Evolutionary conservation across 2,329 filamentous ascomycete genomes (phyloP).

Genomic region (Lachnellula occidentalis): DNA sequence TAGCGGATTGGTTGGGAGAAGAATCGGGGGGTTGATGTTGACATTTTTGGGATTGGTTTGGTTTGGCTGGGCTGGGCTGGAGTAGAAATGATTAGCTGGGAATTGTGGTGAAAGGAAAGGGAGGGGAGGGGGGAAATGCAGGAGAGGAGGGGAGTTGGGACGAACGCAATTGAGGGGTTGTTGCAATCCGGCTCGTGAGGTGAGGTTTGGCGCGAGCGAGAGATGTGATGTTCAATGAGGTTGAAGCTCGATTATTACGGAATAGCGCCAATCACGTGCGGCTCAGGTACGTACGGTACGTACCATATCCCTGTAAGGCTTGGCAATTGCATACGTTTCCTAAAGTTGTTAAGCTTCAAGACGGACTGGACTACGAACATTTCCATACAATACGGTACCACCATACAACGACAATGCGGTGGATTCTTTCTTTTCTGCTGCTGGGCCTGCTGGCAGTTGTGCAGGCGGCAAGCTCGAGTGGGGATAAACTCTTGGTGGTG

Average conservation of each 20-base stretch:
- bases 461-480: slow-evolving; percentile 72
- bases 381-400: slow-evolving; percentile 6
- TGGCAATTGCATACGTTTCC: slow-evolving; percentile 33
- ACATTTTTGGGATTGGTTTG: slow-evolving; percentile 49
- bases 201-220: no score
- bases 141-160: no score
- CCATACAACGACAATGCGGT: slow-evolving; percentile 55
- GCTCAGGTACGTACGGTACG: neutral
- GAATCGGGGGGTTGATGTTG: slow-evolving; percentile 63
- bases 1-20: slow-evolving; percentile 79
- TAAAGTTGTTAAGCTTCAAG: slow-evolving; percentile 25
- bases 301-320: slow-evolving; percentile 13
- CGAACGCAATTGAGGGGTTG: no score
- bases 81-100: slow-evolving; percentile 9
- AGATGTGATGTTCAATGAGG: slow-evolving; percentile 14
- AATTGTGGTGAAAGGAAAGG: neutral
- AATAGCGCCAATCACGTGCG: slow-evolving; percentile 2
- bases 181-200: no score
- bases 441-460: slow-evolving; percentile 61
- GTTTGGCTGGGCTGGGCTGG: slow-evolving; percentile 6
- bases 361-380: slow-evolving; percentile 12
- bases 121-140: no score
- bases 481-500: slow-evolving; percentile 76
- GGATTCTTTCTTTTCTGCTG: slow-evolving; percentile 64
- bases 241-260: neutral